Evolutionary conservation across 345 rosid genomes (phyloP), one percentile per base, ranked within the genome.

Genomic region (Barbarea vulgaris): DNA sequence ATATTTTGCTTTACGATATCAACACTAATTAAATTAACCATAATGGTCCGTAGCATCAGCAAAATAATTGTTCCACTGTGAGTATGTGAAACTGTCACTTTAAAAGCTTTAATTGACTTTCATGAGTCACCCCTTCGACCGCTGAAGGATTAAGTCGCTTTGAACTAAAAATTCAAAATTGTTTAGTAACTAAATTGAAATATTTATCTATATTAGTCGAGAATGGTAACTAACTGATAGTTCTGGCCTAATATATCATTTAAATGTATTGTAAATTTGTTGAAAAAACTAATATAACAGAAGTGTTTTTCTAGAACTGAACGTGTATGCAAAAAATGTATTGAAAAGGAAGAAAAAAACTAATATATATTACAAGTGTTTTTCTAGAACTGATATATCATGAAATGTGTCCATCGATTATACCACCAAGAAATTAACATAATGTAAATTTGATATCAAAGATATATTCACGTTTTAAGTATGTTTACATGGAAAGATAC

Each of bases 21-120:
- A 25, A 53, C 6, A 53, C 30, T 24, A 5, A 30, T 30, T 24
- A 24, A 24, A 24, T 24, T 30, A 55, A 56, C 61, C 13, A 28
- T 56, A 30, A n/a, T 56, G 62, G 24, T 30, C 22, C 39, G n/a
- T 56, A n/a, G 3, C 62, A 56, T 56, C 62, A 56, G 62, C 62
- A 56, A 56, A 56, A 56, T 56, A 56, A 28, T n/a, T 56, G 61
- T 30, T n/a, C 31, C 61, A 56, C 34, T 28, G 61, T n/a, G 41
- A 30, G 13, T n/a, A 15, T 55, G 22, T 30, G 62, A 56, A 15
- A 56, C 39, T 21, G 22, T 9, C 62, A 56, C 39, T 30, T 56
- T 7, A 28, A 46, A 15, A 28, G 60, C 21, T 28, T 55, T 56
- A n/a, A 4, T 56, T 30, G 14, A 56, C 39, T 56, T 56, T n/a